Percentiles rank a stretch among this genome's conserved stretches.
These are phyloP conservation scores for Cucumis variabilis DNA, from an alignment of 331 rosid genomes.

Conservation along the genomic window DNA sequence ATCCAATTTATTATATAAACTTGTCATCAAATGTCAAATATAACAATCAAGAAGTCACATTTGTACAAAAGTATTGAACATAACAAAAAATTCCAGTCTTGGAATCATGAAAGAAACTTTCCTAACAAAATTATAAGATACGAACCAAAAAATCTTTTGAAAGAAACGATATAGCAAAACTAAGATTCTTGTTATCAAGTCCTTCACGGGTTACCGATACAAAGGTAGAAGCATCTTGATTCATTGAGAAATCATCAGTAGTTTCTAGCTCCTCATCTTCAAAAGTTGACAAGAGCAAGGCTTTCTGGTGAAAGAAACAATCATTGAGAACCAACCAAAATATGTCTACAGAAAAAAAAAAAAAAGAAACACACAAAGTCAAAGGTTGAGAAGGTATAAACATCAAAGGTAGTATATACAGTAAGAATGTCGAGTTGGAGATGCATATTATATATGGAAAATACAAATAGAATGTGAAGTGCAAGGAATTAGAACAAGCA, in stretches of 20 bases:
- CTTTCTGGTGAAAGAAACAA: constrained; percentile 43
- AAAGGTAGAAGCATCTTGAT: constrained; percentile 50
- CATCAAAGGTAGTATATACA: background rate
- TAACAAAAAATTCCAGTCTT: too few species aligned
- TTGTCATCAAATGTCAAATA: too few species aligned
- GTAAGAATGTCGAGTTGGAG: background rate
- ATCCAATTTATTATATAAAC: too few species aligned
- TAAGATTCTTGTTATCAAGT: constrained; percentile 42
- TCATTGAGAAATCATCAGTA: constrained; percentile 41
- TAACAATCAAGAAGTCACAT: too few species aligned
- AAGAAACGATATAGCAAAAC: constrained; percentile 60
- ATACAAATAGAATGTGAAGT: background rate
- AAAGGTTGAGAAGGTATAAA: background rate
- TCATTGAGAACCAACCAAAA: constrained; percentile 16
- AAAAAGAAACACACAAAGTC: background rate
- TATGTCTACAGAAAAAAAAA: background rate
- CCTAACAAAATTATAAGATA: too few species aligned
- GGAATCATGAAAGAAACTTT: too few species aligned
- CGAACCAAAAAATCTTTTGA: too few species aligned
- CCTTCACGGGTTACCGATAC: constrained; percentile 41
- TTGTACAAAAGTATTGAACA: too few species aligned
- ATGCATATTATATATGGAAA: background rate
- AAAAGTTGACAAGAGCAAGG: constrained; percentile 83
- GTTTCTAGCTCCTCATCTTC: constrained; percentile 67
- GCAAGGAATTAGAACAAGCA: background rate